Conservation (phyloP, 768 basidiomycete species). For the Myochromella boudieri region DNA sequence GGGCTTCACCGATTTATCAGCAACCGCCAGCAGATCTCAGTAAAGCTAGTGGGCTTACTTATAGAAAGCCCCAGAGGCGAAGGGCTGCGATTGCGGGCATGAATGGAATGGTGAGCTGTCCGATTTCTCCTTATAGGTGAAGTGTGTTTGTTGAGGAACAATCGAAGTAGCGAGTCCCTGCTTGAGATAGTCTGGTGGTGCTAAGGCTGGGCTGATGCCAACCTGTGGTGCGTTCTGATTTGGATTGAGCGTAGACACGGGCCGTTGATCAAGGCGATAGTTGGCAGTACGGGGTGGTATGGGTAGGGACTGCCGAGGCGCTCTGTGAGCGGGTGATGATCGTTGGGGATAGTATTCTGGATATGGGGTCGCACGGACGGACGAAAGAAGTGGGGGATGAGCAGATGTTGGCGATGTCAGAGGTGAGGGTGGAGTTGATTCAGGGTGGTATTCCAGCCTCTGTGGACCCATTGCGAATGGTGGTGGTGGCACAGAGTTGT, state of each 20-base stretch:
- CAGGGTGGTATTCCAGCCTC: conserved; percentile 21
- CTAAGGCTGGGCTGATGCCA: not conserved
- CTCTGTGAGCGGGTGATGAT: conserved; percentile 10
- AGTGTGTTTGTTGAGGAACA: conserved; percentile 3
- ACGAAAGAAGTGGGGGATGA: conserved; percentile 8
- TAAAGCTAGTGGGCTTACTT: conserved; percentile 38
- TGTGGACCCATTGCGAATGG: conserved; percentile 36
- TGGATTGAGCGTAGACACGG: conserved; percentile 6
- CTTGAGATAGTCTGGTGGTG: conserved; percentile 2
- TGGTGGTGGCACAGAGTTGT: conserved; percentile 33
- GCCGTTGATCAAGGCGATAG: conserved; percentile 12
- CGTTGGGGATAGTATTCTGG: not conserved
- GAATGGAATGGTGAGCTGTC: conserved; percentile 25
- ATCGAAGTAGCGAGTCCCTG: conserved; percentile 9
- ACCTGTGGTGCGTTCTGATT: not conserved
- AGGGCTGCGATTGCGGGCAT: conserved; percentile 42
- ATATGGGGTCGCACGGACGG: conserved; percentile 5
- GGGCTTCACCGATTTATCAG: conserved; percentile 33
- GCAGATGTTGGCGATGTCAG: conserved; percentile 18
- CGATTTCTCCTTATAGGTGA: too few relatives aligned
- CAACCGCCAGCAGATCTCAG: not conserved
- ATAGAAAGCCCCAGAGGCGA: conserved; percentile 48
- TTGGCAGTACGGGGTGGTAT: conserved; percentile 8
- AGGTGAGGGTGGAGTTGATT: conserved; percentile 21
- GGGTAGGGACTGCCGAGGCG: conserved; percentile 21